Evolutionary conservation across 371 early-diverging fungal species (phyloP), one percentile per base, ranked within the genome.

Genomic region (Zopfochytrium polystomum): DNA sequence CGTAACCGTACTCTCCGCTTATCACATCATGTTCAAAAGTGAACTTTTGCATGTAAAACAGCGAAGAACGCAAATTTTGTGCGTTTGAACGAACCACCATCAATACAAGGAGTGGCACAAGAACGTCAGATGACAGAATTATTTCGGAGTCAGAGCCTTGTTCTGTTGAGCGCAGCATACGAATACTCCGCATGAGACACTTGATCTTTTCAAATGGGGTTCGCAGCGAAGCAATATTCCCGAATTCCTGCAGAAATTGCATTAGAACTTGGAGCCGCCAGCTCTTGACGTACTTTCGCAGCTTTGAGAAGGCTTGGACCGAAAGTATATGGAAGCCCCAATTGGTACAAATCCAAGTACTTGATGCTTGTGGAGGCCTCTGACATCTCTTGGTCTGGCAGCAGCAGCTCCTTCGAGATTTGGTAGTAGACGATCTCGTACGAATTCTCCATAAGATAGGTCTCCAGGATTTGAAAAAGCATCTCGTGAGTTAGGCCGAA

Each of bases 181-280:
- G 52, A 2, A 67, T 47, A 32, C 54, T 54, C 11, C 58, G 4
- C 63, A 67, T 62, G 1, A 67, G 55, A 34, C 63, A 58, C 43
- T 58, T 58, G 23, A 67, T 53, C 34, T 67, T 67, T 42, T 67
- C 67, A 29, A 59, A 62, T 6, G 67, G 67, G 0, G 67, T 67
- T 20, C 67, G 58, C 2, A 62, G 26, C 1, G 60, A 32, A 3
- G 66, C 31, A 13, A 66, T 35, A 1, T 35, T 30, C 20, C 33
- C 42, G 31, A 62, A 67, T 38, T 67, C 59, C 59, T 62, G 53
- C 0, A 43, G 35, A 22, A 15, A 6, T 6, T 32, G 18, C 1
- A 11, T 46, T 13, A 2, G 43, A 13, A 3, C 22, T 3, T 3
- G 18, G n/a, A 13, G 1, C 22, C 58, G 25, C 11, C 35, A 0